Evolutionary conservation across 108 stramenopile genomes (phyloP).

Genomic region (Cyclostephanos tholiformis): DNA sequence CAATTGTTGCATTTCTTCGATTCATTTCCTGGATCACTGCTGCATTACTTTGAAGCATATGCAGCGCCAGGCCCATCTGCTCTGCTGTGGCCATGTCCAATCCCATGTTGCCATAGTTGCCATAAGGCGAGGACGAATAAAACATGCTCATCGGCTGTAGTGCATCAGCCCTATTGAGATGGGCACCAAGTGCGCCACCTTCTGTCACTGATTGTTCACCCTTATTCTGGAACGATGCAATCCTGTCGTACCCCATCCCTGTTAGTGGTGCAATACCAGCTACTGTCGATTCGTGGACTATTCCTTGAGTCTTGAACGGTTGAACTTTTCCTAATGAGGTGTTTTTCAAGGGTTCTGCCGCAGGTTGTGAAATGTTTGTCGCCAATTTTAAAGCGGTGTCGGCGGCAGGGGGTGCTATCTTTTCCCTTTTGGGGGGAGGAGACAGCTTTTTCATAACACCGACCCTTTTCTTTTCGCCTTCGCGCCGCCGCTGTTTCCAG

Average conservation of each 20-base stretch:
- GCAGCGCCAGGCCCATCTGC: slow-evolving; percentile 14
- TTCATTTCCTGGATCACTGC: slow-evolving; percentile 4
- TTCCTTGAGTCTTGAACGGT: background rate
- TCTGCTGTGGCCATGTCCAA: slow-evolving; percentile 11
- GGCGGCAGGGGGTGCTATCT: background rate
- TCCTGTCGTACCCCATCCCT: background rate
- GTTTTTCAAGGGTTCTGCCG: background rate
- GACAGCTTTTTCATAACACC: slow-evolving; percentile 9
- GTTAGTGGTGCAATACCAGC: slow-evolving; percentile 1
- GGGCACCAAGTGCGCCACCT: background rate
- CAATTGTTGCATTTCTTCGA: slow-evolving; percentile 2
- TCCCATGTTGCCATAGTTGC: slow-evolving; percentile 7
- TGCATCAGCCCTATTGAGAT: slow-evolving; percentile 1
- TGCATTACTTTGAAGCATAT: background rate
- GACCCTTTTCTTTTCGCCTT: slow-evolving; percentile 26
- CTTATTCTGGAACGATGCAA: background rate
- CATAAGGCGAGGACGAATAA: slow-evolving; percentile 6
- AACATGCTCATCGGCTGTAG: slow-evolving; percentile 4
- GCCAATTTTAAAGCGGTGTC: background rate
- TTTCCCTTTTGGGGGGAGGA: background rate
- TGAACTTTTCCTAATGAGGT: background rate
- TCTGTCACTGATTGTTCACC: background rate
- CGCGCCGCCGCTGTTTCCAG: slow-evolving; percentile 2
- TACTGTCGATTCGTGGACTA: background rate
- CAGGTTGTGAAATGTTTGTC: background rate